phyloP scores from a whole-genome alignment of 2,329 filamentous ascomycete genomes.

The Xylariaceae sp. region DNA sequence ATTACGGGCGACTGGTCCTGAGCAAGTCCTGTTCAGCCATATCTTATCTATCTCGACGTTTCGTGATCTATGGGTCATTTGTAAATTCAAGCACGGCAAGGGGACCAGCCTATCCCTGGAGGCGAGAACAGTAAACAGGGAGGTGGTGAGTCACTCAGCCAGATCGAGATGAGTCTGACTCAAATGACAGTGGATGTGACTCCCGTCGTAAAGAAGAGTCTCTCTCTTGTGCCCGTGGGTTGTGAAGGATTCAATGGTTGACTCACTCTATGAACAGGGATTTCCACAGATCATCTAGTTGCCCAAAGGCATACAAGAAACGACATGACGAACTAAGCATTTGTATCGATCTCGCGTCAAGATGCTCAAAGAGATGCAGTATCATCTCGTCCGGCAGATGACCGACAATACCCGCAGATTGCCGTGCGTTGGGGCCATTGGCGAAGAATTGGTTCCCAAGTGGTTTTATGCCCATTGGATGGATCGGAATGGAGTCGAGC shows the following conservation, averaged over 20 bases:
- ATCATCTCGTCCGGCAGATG: slow-evolving; percentile 76
- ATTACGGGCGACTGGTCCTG: too few relatives aligned
- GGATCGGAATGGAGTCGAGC: slow-evolving; percentile 57
- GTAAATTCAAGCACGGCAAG: background rate
- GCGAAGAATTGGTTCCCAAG: slow-evolving; percentile 76
- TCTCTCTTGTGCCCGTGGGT: background rate
- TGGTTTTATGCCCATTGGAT: slow-evolving; percentile 81
- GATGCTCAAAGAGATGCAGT: slow-evolving; percentile 65
- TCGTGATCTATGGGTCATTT: background rate
- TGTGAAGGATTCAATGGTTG: slow-evolving; percentile 5
- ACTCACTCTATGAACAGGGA: slow-evolving; percentile 78
- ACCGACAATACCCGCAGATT: slow-evolving; percentile 59
- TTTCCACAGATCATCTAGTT: slow-evolving; percentile 86
- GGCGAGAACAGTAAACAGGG: too few relatives aligned
- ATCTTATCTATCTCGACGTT: too few relatives aligned
- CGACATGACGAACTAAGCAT: slow-evolving; percentile 72
- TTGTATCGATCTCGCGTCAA: slow-evolving; percentile 59
- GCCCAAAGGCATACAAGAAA: slow-evolving; percentile 78
- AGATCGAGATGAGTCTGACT: background rate
- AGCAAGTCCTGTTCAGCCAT: too few relatives aligned
- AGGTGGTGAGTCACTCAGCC: slow-evolving; percentile 3
- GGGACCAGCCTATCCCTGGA: too few relatives aligned
- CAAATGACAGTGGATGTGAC: background rate
- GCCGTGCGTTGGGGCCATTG: slow-evolving; percentile 59
- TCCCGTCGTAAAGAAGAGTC: too few relatives aligned